Conservation (phyloP, 108 stramenopile genomes). For the Aurantiochytrium sp. region DNA sequence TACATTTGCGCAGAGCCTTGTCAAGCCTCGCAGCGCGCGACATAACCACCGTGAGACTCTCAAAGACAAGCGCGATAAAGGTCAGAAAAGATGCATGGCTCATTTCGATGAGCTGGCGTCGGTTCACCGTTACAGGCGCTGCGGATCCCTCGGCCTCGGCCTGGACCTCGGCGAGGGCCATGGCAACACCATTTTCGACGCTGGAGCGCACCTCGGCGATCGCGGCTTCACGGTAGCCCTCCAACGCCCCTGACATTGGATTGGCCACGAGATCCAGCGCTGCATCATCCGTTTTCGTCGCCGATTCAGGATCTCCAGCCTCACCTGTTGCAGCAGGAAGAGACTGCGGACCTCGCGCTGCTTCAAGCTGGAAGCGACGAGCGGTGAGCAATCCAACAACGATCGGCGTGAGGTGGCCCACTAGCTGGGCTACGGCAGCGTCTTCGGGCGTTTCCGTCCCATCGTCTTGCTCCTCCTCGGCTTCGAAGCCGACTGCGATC, state of each 20-base stretch:
- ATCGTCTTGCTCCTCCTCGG: neutral
- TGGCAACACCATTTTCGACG: neutral
- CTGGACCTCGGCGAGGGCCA: neutral
- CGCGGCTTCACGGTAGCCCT: neutral
- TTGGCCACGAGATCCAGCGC: neutral
- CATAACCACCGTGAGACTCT: neutral
- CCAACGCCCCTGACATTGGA: neutral
- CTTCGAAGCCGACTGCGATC: neutral
- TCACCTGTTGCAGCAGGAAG: no score
- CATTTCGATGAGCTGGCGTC: neutral
- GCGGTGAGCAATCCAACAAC: neutral
- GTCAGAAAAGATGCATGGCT: neutral
- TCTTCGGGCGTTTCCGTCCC: neutral
- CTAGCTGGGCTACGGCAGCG: neutral
- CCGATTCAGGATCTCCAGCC: no score
- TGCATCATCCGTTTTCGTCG: no score
- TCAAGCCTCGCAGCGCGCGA: neutral
- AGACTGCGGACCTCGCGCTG: no score
- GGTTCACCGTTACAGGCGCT: neutral
- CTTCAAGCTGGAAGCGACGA: neutral
- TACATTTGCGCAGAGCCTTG: neutral
- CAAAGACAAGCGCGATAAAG: neutral
- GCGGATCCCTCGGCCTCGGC: neutral
- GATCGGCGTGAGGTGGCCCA: neutral
- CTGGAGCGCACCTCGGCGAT: neutral